Evolutionary conservation across 345 rosid genomes (phyloP).

Genomic region (Brassica carinata): DNA sequence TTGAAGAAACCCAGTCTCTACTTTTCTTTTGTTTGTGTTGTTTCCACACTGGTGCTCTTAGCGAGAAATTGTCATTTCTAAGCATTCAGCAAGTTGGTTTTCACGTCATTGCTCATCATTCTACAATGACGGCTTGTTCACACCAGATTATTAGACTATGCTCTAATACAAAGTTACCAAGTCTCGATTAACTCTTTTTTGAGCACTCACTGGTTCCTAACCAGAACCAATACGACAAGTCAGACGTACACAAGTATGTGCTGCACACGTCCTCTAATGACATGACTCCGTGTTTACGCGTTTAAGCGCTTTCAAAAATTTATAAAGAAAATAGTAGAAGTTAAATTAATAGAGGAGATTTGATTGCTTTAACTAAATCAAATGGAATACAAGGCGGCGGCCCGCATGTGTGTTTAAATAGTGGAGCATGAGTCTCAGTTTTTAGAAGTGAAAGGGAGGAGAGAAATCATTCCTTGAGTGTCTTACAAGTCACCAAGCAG

Average conservation of each 20-base stretch:
- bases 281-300: no score
- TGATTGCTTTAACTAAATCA: not conserved
- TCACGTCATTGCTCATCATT: constrained; percentile 21
- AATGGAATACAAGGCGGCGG: not conserved
- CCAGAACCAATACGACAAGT: constrained; percentile 9
- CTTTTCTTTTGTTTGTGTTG: not conserved
- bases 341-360: not conserved
- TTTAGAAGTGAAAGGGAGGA: not conserved
- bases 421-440: not conserved
- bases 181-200: not conserved
- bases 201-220: constrained; percentile 15
- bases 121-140: constrained; percentile 40
- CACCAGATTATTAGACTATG: constrained; percentile 3
- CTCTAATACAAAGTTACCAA: not conserved
- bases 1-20: no score
- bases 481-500: constrained; percentile 26
- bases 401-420: constrained; percentile 2
- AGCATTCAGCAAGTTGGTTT: constrained; percentile 35
- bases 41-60: not conserved
- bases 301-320: constrained; percentile 1
- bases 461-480: constrained; percentile 16
- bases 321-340: not conserved
- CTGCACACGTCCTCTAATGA: constrained; percentile 9
- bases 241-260: constrained; percentile 19
- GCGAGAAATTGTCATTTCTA: constrained; percentile 1